Evolutionary conservation across 2,329 filamentous ascomycete genomes (phyloP).

Genomic region (Colletotrichum phormii): DNA sequence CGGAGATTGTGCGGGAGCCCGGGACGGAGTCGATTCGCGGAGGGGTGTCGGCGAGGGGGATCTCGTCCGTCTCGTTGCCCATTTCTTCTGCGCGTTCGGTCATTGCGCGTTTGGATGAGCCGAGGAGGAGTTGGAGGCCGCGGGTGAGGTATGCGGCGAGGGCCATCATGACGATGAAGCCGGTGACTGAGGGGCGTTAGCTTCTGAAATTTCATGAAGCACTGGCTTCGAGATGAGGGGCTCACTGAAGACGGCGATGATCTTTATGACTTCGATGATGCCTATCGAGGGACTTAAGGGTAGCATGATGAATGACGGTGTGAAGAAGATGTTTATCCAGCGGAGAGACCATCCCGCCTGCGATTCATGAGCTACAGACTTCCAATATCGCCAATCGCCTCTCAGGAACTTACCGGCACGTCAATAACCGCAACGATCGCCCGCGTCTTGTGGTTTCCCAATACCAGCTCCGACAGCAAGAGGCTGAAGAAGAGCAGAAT

Average conservation of each 20-base stretch:
- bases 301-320: slow-evolving; percentile 68
- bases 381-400: fast-evolving
- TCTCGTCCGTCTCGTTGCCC: slow-evolving; percentile 55
- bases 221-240: background rate
- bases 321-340: slow-evolving; percentile 71
- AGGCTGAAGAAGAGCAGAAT: slow-evolving; percentile 64
- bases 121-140: slow-evolving; percentile 61
- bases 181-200: slow-evolving; percentile 55
- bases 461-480: slow-evolving; percentile 56
- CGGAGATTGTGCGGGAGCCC: slow-evolving; percentile 38
- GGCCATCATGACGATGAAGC: slow-evolving; percentile 64
- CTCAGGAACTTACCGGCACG: slow-evolving; percentile 57
- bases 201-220: background rate
- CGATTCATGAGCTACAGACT: slow-evolving; percentile 11
- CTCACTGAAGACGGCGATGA: slow-evolving; percentile 69
- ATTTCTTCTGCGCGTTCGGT: slow-evolving; percentile 65
- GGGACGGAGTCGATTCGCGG: slow-evolving; percentile 35
- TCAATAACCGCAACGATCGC: slow-evolving; percentile 62
- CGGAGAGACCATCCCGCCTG: slow-evolving; percentile 68
- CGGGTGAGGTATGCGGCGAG: slow-evolving; percentile 66
- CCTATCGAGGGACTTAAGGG: slow-evolving; percentile 67
- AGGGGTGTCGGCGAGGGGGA: slow-evolving; percentile 53
- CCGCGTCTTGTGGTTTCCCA: slow-evolving; percentile 62
- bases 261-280: slow-evolving; percentile 66
- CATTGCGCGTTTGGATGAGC: slow-evolving; percentile 63